Evolutionary conservation across 768 basidiomycete species (phyloP), one percentile per base, ranked within the genome.

Genomic region (Leccinellum rugosiceps): DNA sequence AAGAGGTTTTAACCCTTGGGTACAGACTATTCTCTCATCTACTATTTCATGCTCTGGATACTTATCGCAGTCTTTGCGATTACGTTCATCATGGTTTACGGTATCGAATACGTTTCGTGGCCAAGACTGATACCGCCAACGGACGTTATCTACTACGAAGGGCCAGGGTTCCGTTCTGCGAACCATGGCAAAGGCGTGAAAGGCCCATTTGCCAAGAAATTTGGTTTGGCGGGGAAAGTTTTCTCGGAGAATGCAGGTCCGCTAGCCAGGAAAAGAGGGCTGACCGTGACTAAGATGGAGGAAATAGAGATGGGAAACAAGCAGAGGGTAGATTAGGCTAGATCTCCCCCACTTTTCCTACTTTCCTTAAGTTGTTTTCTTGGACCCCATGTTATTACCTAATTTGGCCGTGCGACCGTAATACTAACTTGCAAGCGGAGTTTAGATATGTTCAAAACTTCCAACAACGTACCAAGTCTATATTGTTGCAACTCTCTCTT

Each of bases 71-170:
- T 79, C 32, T 62, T 84, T 52, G 79, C 93, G 13, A 73, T 88
- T 57, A 63, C 76, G 46, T 94, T 90, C 75, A 93, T 98, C 62
- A 62, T 87, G 65, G 72, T 83, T n/a, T 82, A 96, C 72, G 96
- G 95, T 35, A 86, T 95, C 61, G 91, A 94, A 59, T 99, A 97
- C 69, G 96, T 99, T 54, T 83, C 90, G 15, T 98, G 94, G 92
- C 97, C 97, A 13, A 83, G 88, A 11, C 80, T 99, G 54, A 82
- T 90, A 61, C 89, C 92, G 0, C 85, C 87, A 4, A 76, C 77
- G 28, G 90, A 93, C 56, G 77, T 87, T 52, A 87, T 98, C 55
- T 85, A 90, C 67, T 99, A 98, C 72, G 79, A 81, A 49, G 97
- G 97, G 15, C 89, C 93, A 32, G 95, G 94, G 5, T 93, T 82